Percentiles rank a stretch among this genome's conserved stretches.
phyloP scores from a whole-genome alignment of 208 protist species.

The Acanthamoeba castellanii region DNA sequence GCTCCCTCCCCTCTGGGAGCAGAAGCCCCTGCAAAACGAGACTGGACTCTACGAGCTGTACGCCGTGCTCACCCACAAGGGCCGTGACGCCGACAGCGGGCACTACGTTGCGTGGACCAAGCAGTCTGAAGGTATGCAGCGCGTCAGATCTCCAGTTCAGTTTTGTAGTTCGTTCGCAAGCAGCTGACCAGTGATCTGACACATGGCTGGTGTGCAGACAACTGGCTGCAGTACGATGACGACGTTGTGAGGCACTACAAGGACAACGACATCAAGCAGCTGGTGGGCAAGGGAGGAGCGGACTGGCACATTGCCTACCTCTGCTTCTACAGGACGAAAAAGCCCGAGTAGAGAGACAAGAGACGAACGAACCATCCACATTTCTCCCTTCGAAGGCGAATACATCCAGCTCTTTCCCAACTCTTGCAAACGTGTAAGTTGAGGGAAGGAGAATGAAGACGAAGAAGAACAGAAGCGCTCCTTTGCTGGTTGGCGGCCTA shows the following conservation, averaged over 20 bases:
- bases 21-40: slow-evolving; percentile 79
- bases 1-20: slow-evolving; percentile 51
- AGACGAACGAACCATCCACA: neutral
- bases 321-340: slow-evolving; percentile 82
- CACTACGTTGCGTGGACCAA: slow-evolving; percentile 91
- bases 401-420: neutral
- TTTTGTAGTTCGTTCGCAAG: too few species aligned
- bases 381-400: neutral
- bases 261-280: slow-evolving; percentile 88
- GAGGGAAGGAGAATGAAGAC: too few species aligned
- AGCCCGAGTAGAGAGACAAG: slow-evolving; percentile 4
- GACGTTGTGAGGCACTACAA: slow-evolving; percentile 81
- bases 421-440: too few species aligned
- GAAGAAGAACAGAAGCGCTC: too few species aligned
- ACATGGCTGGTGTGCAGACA: slow-evolving; percentile 22
- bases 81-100: slow-evolving; percentile 87
- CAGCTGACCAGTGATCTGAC: neutral
- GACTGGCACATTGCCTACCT: slow-evolving; percentile 90
- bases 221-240: slow-evolving; percentile 90
- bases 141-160: neutral
- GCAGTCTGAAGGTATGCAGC: slow-evolving; percentile 31
- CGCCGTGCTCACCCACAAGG: slow-evolving; percentile 89
- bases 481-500: too few species aligned
- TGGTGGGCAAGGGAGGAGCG: slow-evolving; percentile 84
- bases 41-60: slow-evolving; percentile 90